phyloP scores from a whole-genome alignment of 495 filamentous ascomycete species.

The Ramalina intermedia region DNA sequence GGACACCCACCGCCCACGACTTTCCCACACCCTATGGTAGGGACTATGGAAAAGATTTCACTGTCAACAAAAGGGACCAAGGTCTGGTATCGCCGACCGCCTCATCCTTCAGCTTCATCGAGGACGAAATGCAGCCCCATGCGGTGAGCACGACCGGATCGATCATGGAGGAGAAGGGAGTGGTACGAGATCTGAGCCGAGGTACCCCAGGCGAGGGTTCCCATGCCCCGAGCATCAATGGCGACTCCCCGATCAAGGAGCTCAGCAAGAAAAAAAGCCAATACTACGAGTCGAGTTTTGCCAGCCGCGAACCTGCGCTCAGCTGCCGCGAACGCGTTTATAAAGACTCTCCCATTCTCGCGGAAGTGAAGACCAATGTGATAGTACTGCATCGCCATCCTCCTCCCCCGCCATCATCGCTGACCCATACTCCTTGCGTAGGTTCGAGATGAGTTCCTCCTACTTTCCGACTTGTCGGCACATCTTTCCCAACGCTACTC shows the following conservation, averaged over 20 bases:
- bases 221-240: neutral
- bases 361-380: constrained; percentile 72
- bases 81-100: constrained; percentile 13
- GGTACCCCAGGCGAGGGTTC: constrained; percentile 5
- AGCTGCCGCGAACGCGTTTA: constrained; percentile 42
- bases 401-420: neutral
- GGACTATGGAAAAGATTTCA: neutral
- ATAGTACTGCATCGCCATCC: constrained; percentile 38
- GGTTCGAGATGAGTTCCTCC: constrained; percentile 28
- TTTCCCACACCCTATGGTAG: constrained; percentile 11
- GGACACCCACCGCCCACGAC: constrained; percentile 11
- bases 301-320: constrained; percentile 32
- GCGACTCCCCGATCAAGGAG: constrained; percentile 17
- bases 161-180: constrained; percentile 8
- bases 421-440: constrained; percentile 9
- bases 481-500: constrained; percentile 60
- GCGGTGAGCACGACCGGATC: constrained; percentile 3
- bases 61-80: constrained; percentile 11
- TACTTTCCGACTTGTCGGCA: constrained; percentile 55
- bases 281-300: constrained; percentile 49
- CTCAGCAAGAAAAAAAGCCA: constrained; percentile 26
- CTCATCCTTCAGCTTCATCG: constrained; percentile 13
- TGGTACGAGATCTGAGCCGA: constrained; percentile 1
- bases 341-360: constrained; percentile 57
- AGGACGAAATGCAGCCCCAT: constrained; percentile 7